Conservation (phyloP, 768 basidiomycete genomes). For the Dendrothele bispora region DNA sequence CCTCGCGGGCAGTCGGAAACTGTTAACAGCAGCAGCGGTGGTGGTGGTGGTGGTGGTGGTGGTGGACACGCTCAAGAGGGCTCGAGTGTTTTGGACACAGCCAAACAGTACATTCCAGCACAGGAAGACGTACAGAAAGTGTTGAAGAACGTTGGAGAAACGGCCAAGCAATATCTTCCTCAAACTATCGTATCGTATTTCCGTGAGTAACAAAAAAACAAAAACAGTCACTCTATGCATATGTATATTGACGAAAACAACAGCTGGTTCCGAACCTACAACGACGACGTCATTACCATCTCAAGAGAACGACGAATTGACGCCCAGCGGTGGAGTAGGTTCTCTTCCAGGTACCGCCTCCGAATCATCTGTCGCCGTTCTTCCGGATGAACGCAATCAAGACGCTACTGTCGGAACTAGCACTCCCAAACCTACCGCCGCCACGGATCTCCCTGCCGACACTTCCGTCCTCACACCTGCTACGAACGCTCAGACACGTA, state of each 20-base stretch:
- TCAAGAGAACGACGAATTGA: constrained; percentile 27
- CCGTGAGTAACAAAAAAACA: too few relatives aligned
- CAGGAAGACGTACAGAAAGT: constrained; percentile 21
- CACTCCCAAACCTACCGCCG: too few relatives aligned
- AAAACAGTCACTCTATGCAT: neutral
- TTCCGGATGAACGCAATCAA: constrained; percentile 45
- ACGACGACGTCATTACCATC: constrained; percentile 31
- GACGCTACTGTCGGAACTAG: too few relatives aligned
- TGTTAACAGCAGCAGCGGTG: neutral
- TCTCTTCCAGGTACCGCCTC: constrained; percentile 45
- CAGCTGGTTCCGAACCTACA: neutral
- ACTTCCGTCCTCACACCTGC: neutral
- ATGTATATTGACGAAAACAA: too few relatives aligned
- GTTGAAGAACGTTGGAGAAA: constrained; percentile 15
- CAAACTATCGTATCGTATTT: constrained; percentile 11
- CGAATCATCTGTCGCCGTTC: constrained; percentile 46
- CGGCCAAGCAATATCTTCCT: constrained; percentile 22
- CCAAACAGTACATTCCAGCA: constrained; percentile 17
- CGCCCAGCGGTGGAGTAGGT: constrained; percentile 41
- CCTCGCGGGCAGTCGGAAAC: neutral
- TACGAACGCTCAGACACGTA: neutral
- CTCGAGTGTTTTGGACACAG: neutral
- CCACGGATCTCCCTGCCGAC: neutral
- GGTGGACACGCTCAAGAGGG: neutral
- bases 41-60: neutral